Evolutionary conservation across 441 rosid genomes (phyloP), one percentile per base, ranked within the genome.

Genomic region (Corymbia citriodora): DNA sequence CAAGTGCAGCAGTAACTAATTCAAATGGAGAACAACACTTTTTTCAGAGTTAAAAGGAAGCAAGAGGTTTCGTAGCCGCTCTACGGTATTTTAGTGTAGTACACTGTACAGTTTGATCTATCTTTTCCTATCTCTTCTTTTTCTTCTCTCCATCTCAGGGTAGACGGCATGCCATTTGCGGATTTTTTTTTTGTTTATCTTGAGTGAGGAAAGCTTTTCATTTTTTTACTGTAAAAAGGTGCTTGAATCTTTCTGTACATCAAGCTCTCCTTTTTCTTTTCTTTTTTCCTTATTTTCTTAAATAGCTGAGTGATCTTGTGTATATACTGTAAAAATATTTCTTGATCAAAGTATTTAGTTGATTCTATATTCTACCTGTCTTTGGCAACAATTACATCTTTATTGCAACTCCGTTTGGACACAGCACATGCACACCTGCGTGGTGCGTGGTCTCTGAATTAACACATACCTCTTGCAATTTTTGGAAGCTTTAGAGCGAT

Each of bases 61-160:
- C 50, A 90, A 55, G 74, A 86, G 70, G 52, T 79, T 89, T 91
- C 87, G 88, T 55, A 49, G 40, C 70, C 89, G 52, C 88, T 14
- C 18, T 54, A 33, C 88, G n/a, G 55, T 65, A 89, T 85, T 91
- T 92, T 91, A 79, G 85, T 74, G 92, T 91, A 94, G 93, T 88
- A 31, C 61, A 27, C 61, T 94, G 95, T 94, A 94, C 95, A 94
- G 96, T 90, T 88, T 91, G 85, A 79, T 79, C 17, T 16, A 40
- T 45, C 17, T 45, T 45, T 79, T 45, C n/a, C 70, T 81, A 61
- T 90, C 68, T 33, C 31, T 57, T 7, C 68, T 59, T 40, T 90
- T 13, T 81, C 3, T 21, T 27, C 82, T 40, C 55, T 54, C 53
- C 52, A 49, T 40, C 33, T 89, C 40, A 16, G 72, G 29, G 88